These are phyloP conservation scores for Solanum gracilifrons DNA, from an alignment of 257 asterid genomes.

Conservation along the genomic window DNA sequence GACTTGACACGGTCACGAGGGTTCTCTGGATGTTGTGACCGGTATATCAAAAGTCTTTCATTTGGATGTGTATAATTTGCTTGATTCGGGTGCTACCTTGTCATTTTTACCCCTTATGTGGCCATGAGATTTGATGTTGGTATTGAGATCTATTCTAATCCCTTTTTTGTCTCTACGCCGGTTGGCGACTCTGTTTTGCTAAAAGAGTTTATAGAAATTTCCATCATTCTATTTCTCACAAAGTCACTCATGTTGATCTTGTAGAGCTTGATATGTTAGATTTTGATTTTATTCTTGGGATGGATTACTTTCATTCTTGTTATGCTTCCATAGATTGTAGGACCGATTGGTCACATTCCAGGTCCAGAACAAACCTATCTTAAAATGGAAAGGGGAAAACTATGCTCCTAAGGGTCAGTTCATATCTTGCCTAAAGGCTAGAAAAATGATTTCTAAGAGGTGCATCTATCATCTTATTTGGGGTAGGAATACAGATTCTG, in stretches of 20 bases:
- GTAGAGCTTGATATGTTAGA: neutral
- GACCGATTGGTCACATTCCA: neutral
- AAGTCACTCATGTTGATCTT: neutral
- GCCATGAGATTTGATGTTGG: neutral
- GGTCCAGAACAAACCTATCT: neutral
- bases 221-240: neutral
- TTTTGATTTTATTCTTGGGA: neutral
- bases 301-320: too few species aligned
- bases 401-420: neutral
- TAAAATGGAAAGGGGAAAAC: neutral
- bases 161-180: neutral
- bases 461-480: too few species aligned
- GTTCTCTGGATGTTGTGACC: neutral
- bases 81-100: neutral
- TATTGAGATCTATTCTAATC: neutral
- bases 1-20: neutral
- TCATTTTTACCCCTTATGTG: neutral
- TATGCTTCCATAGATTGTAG: neutral
- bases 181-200: neutral
- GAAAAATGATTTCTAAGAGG: neutral
- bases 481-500: too few species aligned
- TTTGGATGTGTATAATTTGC: neutral
- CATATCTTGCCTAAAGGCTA: neutral
- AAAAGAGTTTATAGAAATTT: neutral
- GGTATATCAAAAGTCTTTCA: too few species aligned